Evolutionary conservation across 305 asterid species (phyloP).

Genomic region (Fraxinus floribunda): DNA sequence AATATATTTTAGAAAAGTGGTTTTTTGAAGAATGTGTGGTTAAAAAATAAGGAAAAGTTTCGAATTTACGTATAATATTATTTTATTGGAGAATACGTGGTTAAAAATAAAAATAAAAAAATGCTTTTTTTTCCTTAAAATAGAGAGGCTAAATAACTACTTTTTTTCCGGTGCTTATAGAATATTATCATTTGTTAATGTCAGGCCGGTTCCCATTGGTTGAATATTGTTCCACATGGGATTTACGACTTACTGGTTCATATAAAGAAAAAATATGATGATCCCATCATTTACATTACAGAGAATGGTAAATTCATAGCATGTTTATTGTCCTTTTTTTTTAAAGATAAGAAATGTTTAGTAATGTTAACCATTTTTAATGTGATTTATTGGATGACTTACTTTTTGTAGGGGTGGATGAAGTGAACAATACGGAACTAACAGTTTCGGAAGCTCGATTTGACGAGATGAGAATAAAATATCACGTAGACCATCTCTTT

Average conservation of each 20-base stretch:
- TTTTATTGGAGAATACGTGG: too few species aligned
- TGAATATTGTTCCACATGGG: constrained; percentile 19
- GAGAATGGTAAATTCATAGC: constrained; percentile 25
- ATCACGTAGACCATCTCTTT: not conserved
- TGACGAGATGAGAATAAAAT: not conserved
- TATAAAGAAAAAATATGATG: not conserved
- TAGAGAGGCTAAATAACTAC: not conserved
- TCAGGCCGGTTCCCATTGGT: constrained; percentile 24
- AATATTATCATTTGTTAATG: not conserved
- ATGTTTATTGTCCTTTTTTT: not conserved
- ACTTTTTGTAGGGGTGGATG: constrained; percentile 1
- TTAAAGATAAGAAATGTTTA: not conserved
- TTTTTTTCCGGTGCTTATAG: not conserved
- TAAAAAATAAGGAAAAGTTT: too few species aligned
- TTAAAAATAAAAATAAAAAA: too few species aligned
- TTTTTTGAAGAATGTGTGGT: too few species aligned
- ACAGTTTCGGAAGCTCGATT: not conserved
- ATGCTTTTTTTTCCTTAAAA: too few species aligned
- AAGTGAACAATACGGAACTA: not conserved
- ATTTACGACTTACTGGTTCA: constrained; percentile 7
- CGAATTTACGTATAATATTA: too few species aligned
- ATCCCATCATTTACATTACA: constrained; percentile 19
- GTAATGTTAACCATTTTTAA: not conserved
- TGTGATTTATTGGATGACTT: not conserved
- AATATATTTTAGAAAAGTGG: too few species aligned